Base-by-base conservation (phyloP, 192 early-diverging fungal species). In the Podochytrium sp. region DNA sequence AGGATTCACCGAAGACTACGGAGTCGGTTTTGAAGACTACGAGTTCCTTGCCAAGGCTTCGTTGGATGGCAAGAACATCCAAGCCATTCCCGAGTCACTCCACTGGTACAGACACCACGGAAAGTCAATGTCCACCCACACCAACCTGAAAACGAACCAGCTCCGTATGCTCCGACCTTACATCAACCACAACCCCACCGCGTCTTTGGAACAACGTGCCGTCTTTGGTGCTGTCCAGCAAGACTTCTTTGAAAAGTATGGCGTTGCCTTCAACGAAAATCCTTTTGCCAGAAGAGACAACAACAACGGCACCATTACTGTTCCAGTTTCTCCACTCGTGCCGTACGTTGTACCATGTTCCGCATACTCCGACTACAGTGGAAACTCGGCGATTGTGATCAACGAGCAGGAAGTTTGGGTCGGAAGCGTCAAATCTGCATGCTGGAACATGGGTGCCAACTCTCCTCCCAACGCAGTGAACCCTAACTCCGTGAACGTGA, bases 1-100 rank as follows among this genome's bases (percentile, higher is more conserved):
- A 6, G 80, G 80, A 20, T 81, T 83, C 68, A 73, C 76, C 32
- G 80, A 82, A 65, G 80, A 76, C 62, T 80, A 55, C 56, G 76
- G 70, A 23, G 80, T 83, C 56, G 80, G 80, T 20, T 83, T 83
- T 43, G 80, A 81, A 50, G 80, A 81, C 59, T 81, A 81, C 81
- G 80, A 77, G 51, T 81, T 80, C 58, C 60, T 83, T n/a, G 81
- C 80, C 10, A 78, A 81, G 32, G 37, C 62, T 23, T 69, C 76
- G 1, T 27, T 80, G 3, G 33, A 55, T n/a, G 68, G 62, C 29
- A n/a, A 49, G 41, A 71, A 69, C 20, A 23, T 81, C 2, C 79
- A 81, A 51, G 43, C 81, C 27, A 58, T 81, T 41, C 77, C 80
- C 52, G 80, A 81, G 33, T 27, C 80, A 0, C 72, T 81, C 23